A percentile compares a stretch with the other conserved stretches of the same genome.
Conservation (phyloP, 2,329 filamentous ascomycete genomes). For the Penicillium sp. region DNA sequence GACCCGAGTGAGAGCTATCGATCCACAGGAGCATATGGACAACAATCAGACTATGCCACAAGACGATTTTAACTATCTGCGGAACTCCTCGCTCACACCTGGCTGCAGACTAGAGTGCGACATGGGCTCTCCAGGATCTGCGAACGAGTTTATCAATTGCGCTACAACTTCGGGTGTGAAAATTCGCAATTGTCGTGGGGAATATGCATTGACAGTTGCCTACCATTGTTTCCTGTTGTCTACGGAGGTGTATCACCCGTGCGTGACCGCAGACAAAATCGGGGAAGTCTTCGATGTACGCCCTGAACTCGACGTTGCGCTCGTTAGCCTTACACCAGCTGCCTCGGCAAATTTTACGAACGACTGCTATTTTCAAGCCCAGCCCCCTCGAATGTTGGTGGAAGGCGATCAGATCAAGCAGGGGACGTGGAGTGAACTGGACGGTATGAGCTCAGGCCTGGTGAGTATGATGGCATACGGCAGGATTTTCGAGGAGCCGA, state of each 20-base stretch:
- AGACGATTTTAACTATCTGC: slow-evolving; percentile 14
- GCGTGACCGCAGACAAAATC: slow-evolving; percentile 1
- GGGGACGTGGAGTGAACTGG: not conserved
- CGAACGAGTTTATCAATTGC: slow-evolving; percentile 1
- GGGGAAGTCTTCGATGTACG: slow-evolving; percentile 3
- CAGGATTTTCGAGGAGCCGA: not conserved
- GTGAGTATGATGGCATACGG: not conserved
- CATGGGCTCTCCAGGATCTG: slow-evolving; percentile 2
- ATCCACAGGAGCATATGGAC: slow-evolving; percentile 1
- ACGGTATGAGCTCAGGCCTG: not conserved
- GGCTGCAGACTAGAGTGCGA: slow-evolving; percentile 10
- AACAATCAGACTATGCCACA: slow-evolving; percentile 1
- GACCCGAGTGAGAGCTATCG: slow-evolving; percentile 2
- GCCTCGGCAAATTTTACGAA: slow-evolving; percentile 8
- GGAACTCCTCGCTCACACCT: slow-evolving; percentile 5
- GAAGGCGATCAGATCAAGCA: not conserved
- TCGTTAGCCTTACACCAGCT: slow-evolving; percentile 7
- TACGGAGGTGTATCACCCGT: slow-evolving; percentile 5
- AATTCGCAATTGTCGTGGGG: slow-evolving; percentile 5
- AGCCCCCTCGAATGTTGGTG: slow-evolving; percentile 2
- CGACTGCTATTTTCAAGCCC: slow-evolving; percentile 10
- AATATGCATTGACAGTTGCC: slow-evolving; percentile 6
- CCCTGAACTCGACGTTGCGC: slow-evolving; percentile 7
- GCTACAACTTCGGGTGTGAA: slow-evolving; percentile 9
- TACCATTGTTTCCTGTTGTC: slow-evolving; percentile 6